Percentiles rank a stretch among this genome's conserved stretches.
Conservation (phyloP, 2,329 filamentous ascomycete genomes). For the Exophiala sideris region DNA sequence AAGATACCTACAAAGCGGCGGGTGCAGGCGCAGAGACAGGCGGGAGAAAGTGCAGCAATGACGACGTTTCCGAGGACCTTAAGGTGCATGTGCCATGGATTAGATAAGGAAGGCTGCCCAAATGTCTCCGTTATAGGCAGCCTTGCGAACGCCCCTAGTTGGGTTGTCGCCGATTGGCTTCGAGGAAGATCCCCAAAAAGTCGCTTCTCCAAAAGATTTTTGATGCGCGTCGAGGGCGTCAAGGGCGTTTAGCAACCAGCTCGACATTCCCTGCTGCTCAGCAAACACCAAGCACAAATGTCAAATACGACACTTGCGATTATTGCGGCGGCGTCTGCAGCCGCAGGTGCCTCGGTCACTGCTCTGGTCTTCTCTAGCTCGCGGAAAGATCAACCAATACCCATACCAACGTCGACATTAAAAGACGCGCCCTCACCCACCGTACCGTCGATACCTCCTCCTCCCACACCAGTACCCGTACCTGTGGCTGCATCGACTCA, state of each 20-base stretch:
- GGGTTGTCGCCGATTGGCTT: not conserved
- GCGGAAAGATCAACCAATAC: constrained; percentile 33
- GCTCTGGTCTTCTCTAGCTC: constrained; percentile 63
- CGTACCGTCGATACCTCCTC: constrained; percentile 24
- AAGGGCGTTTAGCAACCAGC: no score
- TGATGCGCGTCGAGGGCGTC: no score
- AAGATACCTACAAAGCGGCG: not conserved
- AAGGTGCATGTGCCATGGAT: not conserved
- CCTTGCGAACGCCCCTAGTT: not conserved
- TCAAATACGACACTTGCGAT: constrained; percentile 74
- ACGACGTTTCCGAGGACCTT: constrained; percentile 8
- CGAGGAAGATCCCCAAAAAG: not conserved
- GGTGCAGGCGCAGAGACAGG: no score
- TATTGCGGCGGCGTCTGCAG: constrained; percentile 72
- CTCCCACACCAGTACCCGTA: constrained; percentile 37
- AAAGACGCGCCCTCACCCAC: constrained; percentile 25
- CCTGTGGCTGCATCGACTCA: constrained; percentile 24
- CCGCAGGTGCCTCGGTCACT: constrained; percentile 71
- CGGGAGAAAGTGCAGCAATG: not conserved
- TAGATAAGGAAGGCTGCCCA: not conserved
- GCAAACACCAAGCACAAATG: constrained; percentile 48
- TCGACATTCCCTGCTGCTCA: not conserved
- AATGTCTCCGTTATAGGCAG: not conserved
- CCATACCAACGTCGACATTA: constrained; percentile 34
- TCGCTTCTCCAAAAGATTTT: not conserved